A percentile compares a stretch with the other conserved stretches of the same genome.
phyloP scores from a whole-genome alignment of 2,329 filamentous ascomycete species.

The Paracamarosporium sp. region DNA sequence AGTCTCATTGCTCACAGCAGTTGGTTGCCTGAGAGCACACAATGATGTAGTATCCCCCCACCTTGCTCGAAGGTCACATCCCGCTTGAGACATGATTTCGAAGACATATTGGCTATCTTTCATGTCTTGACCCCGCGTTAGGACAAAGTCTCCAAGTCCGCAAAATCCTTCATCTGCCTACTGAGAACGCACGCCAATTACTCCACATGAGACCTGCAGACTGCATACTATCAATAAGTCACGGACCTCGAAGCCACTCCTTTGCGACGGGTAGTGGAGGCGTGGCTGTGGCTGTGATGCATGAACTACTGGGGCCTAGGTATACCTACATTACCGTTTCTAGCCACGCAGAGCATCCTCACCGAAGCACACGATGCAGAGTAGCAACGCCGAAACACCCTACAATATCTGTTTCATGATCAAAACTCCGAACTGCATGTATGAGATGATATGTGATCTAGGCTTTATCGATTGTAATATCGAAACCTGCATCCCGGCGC shows the following conservation, averaged over 20 bases:
- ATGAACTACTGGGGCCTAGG: not conserved
- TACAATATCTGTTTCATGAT: not conserved
- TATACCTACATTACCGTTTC: not conserved
- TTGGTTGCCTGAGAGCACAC: not conserved
- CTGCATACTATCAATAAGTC: not conserved
- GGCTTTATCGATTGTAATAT: constrained; percentile 13
- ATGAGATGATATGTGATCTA: not conserved
- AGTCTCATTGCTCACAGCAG: not conserved
- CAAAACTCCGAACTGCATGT: not conserved
- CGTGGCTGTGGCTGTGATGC: not conserved
- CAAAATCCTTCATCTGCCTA: not conserved
- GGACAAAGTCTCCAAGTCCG: not conserved
- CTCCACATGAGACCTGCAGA: not conserved
- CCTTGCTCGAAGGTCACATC: not conserved
- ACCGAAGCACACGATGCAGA: not conserved
- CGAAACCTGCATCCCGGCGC: not conserved
- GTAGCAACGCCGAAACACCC: not conserved
- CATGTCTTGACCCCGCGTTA: not conserved
- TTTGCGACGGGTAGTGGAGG: not conserved
- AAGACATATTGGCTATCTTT: not conserved
- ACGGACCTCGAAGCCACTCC: not conserved
- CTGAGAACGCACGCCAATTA: not conserved
- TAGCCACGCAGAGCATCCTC: not conserved
- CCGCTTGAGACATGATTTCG: not conserved
- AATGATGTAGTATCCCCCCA: not conserved